Evolutionary conservation across 2,329 filamentous ascomycete genomes (phyloP), one percentile per base, ranked within the genome.

Genomic region (Xylariaceae sp.): DNA sequence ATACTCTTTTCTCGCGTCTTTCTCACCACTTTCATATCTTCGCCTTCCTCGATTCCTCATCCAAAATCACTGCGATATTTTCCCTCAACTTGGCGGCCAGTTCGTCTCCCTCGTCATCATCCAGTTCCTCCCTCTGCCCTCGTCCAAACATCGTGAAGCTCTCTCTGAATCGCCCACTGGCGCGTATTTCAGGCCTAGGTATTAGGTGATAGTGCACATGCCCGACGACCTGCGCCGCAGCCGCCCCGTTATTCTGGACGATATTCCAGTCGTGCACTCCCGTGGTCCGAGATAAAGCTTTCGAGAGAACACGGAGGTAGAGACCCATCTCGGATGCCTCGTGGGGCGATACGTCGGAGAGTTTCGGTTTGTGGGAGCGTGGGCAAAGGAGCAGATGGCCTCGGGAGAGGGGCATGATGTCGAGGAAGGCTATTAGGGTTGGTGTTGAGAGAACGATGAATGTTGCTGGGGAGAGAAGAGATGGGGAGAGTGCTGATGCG

Each of bases 201-300:
- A 99, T 95, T 45, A 97, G 80, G 62, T 99, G 94, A 67, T 95
- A 97, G 68, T 99, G 92, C 43, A 95, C 86, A 68, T 97, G 92
- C 18, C 87, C 87, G 2, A 97, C 90, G 14, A 96, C 90, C 71
- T 97, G 92, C 2, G 90, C 90, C 2, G 92, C 92, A 31, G 90
- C 82, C 3, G 85, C 85, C 14, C 92, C 90, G 61, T 96, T 97
- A 67, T 97, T 97, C 73, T 97, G 92, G 48, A 97, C 89, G 30
- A 97, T 83, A 68, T 99, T 99, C 87, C 92, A 97, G 71, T 96
- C 91, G 44, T 76, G 76, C 1, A 89, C 81, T 10, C 85, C 86
- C 2, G 85, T 88, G 1, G 83, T 82, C 45, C 75, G 76, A 31
- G 83, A 78, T 35, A 96, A 76, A 0, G 88, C 87, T 17, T 81